Evolutionary conservation across 208 protist genomes (phyloP), one percentile per base, ranked within the genome.

Genomic region (Herpetomonas tarakana): DNA sequence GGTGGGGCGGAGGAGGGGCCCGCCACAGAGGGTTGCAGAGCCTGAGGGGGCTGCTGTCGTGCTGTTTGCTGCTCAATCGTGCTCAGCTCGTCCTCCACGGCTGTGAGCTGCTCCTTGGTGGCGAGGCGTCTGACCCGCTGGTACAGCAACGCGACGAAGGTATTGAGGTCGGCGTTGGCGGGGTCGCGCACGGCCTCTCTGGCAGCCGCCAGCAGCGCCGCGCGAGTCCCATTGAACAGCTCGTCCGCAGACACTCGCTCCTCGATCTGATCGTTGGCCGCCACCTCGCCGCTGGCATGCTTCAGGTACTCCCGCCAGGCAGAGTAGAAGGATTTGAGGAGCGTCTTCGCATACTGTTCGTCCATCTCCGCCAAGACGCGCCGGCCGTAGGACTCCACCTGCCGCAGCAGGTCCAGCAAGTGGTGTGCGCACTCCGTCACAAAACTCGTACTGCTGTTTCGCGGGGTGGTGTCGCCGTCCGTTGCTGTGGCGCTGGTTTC

Each of bases 261-360:
- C 24, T 39, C 49, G 14, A 38, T 27, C 26, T 39, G 16, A 26
- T 38, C 22, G 61, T 30, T 30, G 65, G 58, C 54, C 58, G 46
- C 45, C 45, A 62, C 57, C 60, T 82, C 68, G 19, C 44, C 41
- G 28, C 57, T 52, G 6, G 74, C 73, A 28, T 71, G 68, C 0
- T 71, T 60, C 35, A 67, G 60, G 56, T 92, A 92, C 35, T 83
- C 72, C 46, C 64, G 64, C 85, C 85, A 92, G 58, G 71, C 71
- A 18, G 62, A 53, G n/a, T 65, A 68, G 57, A 83, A 74, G 9
- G 78, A 79, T 22, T 76, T 76, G 28, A 92, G 81, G 53, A 88
- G 65, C 27, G 77, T 63, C 52, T 45, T 44, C 45, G 76, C 71
- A 54, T 85, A 88, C 51, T 50, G 46, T 2, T 74, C 70, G 29